Conservation (phyloP, 139 green algal genomes). For the Picochlorum sp. region DNA sequence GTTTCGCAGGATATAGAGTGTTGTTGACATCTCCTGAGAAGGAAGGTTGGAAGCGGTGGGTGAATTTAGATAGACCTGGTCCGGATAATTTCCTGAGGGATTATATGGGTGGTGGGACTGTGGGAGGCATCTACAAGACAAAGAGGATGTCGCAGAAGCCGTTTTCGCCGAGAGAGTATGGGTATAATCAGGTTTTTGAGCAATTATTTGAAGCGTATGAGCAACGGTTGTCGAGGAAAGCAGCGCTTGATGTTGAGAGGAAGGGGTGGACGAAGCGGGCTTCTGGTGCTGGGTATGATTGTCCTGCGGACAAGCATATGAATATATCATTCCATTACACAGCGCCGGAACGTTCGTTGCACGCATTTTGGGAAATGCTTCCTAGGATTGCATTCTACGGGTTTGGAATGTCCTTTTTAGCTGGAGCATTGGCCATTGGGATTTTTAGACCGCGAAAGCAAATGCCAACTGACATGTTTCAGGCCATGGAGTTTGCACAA, state of each 20-base stretch:
- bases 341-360: constrained; percentile 20
- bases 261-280: constrained; percentile 11
- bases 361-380: constrained; percentile 13
- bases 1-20: constrained; percentile 51
- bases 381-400: constrained; percentile 21
- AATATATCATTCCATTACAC: constrained; percentile 58
- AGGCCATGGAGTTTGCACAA: constrained; percentile 88
- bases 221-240: constrained; percentile 30
- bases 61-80: constrained; percentile 27
- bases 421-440: constrained; percentile 41
- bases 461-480: constrained; percentile 49
- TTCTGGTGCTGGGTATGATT: constrained; percentile 36
- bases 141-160: constrained; percentile 21
- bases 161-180: constrained; percentile 20
- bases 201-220: constrained; percentile 75
- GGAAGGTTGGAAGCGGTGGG: constrained; percentile 28
- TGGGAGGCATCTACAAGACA: constrained; percentile 18
- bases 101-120: constrained; percentile 26
- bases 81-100: constrained; percentile 25
- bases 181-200: constrained; percentile 58
- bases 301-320: constrained; percentile 50
- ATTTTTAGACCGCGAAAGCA: constrained; percentile 50
- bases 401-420: constrained; percentile 43
- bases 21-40: constrained; percentile 36
- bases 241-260: background rate